Evolutionary conservation across 176 grass and related monocot species (phyloP).

Genomic region (Bromus sterilis): DNA sequence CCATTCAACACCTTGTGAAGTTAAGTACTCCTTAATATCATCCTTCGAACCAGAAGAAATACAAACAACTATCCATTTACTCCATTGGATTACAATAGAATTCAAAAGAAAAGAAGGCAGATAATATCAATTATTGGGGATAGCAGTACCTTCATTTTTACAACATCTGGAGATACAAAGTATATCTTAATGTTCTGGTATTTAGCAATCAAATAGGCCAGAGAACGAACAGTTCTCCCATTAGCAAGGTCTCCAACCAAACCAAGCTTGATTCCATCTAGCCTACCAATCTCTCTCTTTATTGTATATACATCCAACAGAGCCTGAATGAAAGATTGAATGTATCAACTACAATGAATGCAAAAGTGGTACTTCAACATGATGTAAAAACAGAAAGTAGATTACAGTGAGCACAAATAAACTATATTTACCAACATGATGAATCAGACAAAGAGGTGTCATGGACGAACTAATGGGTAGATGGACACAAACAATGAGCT

Average conservation of each 20-base stretch:
- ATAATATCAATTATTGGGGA: background rate
- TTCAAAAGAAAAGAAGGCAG: background rate
- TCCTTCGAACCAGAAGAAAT: conserved; percentile 36
- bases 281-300: conserved; percentile 81
- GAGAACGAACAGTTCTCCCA: conserved; percentile 77
- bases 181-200: conserved; percentile 81
- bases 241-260: conserved; percentile 95
- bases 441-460: background rate
- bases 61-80: background rate
- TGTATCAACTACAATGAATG: conserved; percentile 6
- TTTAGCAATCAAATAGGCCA: conserved; percentile 80
- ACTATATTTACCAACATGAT: conserved; percentile 3
- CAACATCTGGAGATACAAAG: conserved; percentile 77
- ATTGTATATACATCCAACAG: conserved; percentile 90
- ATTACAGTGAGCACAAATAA: background rate
- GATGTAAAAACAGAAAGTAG: background rate
- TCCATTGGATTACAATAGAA: background rate
- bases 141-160: conserved; percentile 87
- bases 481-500: background rate
- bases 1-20: conserved; percentile 69
- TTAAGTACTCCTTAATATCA: conserved; percentile 89
- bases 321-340: conserved; percentile 48
- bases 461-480: background rate
- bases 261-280: conserved; percentile 85
- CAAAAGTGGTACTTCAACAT: background rate